phyloP scores from a whole-genome alignment of 2,329 filamentous ascomycete genomes.

The Venturia asperata region DNA sequence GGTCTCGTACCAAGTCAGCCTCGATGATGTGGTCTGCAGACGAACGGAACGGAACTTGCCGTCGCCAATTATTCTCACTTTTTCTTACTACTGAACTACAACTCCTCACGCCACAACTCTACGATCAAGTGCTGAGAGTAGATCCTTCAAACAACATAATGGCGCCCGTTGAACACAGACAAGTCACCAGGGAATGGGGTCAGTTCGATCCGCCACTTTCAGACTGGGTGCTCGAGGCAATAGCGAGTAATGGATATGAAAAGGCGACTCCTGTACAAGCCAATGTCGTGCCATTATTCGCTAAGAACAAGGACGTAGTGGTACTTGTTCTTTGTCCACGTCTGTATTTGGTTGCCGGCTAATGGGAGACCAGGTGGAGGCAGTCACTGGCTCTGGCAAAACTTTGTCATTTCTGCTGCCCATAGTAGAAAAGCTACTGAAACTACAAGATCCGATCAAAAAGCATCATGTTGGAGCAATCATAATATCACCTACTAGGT shows the following conservation, averaged over 20 bases:
- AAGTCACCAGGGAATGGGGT: conserved; percentile 54
- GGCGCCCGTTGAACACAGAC: conserved; percentile 15
- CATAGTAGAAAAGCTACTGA: conserved; percentile 72
- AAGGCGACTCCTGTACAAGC: conserved; percentile 94
- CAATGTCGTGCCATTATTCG: conserved; percentile 71
- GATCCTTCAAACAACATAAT: conserved; percentile 6
- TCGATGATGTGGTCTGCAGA: not conserved
- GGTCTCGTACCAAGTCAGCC: not conserved
- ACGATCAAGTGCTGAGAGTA: conserved; percentile 10
- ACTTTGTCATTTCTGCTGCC: conserved; percentile 82
- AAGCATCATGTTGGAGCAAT: conserved; percentile 87
- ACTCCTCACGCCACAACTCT: not conserved
- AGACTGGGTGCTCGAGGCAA: conserved; percentile 80
- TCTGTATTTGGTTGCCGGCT: not conserved
- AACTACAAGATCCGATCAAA: conserved; percentile 73
- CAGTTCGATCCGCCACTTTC: conserved; percentile 63
- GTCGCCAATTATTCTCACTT: not conserved
- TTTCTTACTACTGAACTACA: not conserved
- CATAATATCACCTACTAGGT: conserved; percentile 77
- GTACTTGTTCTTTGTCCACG: conserved; percentile 38
- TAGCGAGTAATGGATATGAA: conserved; percentile 74
- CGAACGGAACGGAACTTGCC: not conserved
- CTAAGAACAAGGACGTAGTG: conserved; percentile 79
- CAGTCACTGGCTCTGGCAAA: conserved; percentile 87
- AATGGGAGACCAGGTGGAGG: conserved; percentile 37